Evolutionary conservation across 257 asterid species (phyloP), one percentile per base, ranked within the genome.

Genomic region (Plantago elongata): DNA sequence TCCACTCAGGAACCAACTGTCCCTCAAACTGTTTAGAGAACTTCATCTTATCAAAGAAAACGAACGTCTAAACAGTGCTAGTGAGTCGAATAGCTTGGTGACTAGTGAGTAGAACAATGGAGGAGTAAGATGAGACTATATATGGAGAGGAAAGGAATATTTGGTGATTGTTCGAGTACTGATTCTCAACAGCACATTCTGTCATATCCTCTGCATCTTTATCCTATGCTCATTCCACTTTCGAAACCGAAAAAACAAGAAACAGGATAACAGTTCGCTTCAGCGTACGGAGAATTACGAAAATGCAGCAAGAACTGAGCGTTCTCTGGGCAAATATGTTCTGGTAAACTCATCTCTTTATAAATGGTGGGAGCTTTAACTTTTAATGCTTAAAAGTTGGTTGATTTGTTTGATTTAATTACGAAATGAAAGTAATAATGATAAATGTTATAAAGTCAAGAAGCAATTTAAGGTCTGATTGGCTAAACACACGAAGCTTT

Each of bases 1-100:
- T 91, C 98, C 98, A 91, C 78, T 91, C 98, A 0, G 96, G 95
- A 51, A 91, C 81, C 54, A 91, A 65, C 56, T 86, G 96, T 0
- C 85, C 96, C 72, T 91, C 98, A 59, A 86, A 91, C 66, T 91
- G 96, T 78, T 86, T 91, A 27, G 88, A 71, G 51, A 91, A 91
- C 64, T 91, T 91, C 83, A 91, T 93, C 7, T 34, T 34, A 34
- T 4, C 38, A 3, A 17, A 5, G 15, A 60, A 45, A 60, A 17
- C 54, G 9, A 15, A 34, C 27, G 3, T 60, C 5, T 45, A 46
- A 0, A 18, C 9, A 29, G 13, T 11, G 18, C 5, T 34, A 34
- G 5, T 12, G 9, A 18, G 34, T 11, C 8, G 5, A 7, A 34
- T 1, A 34, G 5, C 40, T 34, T 34, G 40, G 40, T 15, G 16